Evolutionary conservation across 768 basidiomycete species (phyloP).

Genomic region (Pleurotus djamor): DNA sequence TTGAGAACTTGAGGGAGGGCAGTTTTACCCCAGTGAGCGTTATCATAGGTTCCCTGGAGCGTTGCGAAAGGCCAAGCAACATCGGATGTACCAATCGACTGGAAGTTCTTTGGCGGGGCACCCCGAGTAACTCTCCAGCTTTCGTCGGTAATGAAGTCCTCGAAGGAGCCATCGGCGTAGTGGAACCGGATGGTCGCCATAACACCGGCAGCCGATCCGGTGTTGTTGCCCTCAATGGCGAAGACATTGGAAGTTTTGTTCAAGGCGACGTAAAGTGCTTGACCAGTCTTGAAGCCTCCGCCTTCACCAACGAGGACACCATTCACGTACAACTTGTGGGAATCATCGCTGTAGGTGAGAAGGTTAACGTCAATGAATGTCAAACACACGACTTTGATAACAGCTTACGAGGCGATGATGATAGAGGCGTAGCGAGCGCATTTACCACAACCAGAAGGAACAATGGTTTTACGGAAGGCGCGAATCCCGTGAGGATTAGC

Average conservation of each 20-base stretch:
- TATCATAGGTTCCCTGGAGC: neutral
- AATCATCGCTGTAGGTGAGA: no score
- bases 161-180: neutral
- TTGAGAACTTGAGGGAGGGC: neutral
- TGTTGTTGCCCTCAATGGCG: neutral
- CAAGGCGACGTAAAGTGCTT: neutral
- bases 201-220: neutral
- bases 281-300: no score
- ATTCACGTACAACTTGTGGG: no score
- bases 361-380: no score
- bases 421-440: slow-evolving; percentile 16
- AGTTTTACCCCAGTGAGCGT: neutral
- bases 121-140: neutral
- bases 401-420: slow-evolving; percentile 18
- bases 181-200: slow-evolving; percentile 1
- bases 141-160: slow-evolving; percentile 4
- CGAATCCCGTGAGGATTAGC: slow-evolving; percentile 11
- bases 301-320: no score
- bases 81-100: neutral
- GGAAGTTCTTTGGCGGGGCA: neutral
- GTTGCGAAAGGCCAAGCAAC: neutral
- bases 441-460: slow-evolving; percentile 18
- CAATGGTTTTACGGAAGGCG: slow-evolving; percentile 25
- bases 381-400: no score
- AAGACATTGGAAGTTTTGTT: slow-evolving; percentile 3